phyloP scores from a whole-genome alignment of 192 early-diverging fungal species.

The Diversispora eburnea region DNA sequence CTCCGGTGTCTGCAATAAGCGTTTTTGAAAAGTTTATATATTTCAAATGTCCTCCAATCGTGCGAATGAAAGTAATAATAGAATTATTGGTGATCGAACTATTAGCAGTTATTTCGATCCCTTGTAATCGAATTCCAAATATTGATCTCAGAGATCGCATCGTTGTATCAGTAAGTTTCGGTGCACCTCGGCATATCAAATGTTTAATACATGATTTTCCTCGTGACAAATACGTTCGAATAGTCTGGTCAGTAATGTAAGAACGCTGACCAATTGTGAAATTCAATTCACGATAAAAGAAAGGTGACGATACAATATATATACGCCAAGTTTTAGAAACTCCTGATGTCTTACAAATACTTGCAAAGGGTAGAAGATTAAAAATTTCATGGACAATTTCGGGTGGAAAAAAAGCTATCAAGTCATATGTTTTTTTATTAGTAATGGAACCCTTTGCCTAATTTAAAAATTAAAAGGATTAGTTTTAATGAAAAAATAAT shows the following conservation, averaged over 20 bases:
- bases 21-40: neutral
- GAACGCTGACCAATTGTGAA: neutral
- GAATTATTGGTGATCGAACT: neutral
- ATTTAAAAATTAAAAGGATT: neutral
- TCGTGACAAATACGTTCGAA: neutral
- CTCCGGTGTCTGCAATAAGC: neutral
- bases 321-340: conserved; percentile 11
- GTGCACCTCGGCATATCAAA: neutral
- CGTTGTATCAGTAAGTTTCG: neutral
- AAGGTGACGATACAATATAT: neutral
- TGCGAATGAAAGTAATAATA: neutral
- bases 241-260: neutral
- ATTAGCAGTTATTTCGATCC: neutral
- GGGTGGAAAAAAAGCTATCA: neutral
- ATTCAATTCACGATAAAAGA: neutral
- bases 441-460: neutral
- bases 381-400: conserved; percentile 6
- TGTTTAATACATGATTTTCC: neutral
- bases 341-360: neutral
- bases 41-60: neutral
- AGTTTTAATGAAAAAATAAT: neutral
- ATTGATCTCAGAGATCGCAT: neutral
- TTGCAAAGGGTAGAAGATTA: neutral
- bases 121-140: neutral
- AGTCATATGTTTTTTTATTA: neutral